Evolutionary conservation across 805 yeast species (phyloP).

Genomic region (Candida boidinii): DNA sequence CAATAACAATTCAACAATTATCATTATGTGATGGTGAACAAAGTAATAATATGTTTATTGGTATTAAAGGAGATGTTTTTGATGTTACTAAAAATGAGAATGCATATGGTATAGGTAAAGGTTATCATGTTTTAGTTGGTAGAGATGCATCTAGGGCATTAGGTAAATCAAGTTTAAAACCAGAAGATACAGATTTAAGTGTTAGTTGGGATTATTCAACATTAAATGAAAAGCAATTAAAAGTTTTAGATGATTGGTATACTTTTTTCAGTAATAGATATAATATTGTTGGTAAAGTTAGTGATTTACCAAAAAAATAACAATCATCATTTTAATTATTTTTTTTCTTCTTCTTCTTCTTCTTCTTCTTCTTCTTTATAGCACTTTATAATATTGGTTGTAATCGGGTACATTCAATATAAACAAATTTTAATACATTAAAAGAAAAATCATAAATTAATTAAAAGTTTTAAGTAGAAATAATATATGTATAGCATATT

Average conservation of each 20-base stretch:
- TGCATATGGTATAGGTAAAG: constrained; percentile 71
- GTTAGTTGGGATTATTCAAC: constrained; percentile 41
- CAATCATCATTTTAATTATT: too few species aligned
- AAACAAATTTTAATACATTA: too few species aligned
- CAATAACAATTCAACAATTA: constrained; percentile 34
- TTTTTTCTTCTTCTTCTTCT: neutral
- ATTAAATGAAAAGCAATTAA: constrained; percentile 50
- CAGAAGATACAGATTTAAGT: constrained; percentile 35
- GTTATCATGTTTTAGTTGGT: constrained; percentile 66
- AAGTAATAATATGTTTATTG: constrained; percentile 51
- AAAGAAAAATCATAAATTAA: too few species aligned
- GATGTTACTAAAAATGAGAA: constrained; percentile 63
- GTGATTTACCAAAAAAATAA: constrained; percentile 15
- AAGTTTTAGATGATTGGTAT: constrained; percentile 68
- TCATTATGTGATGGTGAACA: constrained; percentile 37
- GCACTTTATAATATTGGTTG: too few species aligned
- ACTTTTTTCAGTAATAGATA: constrained; percentile 50
- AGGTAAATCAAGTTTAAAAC: constrained; percentile 57
- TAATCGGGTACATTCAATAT: too few species aligned
- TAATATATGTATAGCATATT: too few species aligned
- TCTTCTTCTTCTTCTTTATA: neutral
- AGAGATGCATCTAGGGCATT: constrained; percentile 71
- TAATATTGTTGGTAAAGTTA: constrained; percentile 33
- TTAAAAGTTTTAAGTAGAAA: too few species aligned
- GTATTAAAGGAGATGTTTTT: constrained; percentile 66